phyloP scores from a whole-genome alignment of 176 grass and related monocot species.

The Carex littledalei region DNA sequence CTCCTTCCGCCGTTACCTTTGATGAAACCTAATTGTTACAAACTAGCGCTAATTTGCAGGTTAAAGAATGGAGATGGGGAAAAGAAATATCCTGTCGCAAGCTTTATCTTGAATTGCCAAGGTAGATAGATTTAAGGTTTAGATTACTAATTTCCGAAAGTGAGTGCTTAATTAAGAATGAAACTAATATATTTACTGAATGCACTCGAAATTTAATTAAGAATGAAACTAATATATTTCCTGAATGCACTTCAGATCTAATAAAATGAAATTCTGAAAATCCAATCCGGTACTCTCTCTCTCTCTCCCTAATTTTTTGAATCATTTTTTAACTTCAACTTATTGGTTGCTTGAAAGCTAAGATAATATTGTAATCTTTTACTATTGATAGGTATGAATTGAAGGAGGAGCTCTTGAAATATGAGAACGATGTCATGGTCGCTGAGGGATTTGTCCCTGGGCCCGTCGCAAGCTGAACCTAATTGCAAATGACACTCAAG shows the following conservation, averaged over 20 bases:
- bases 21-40: too few relatives aligned
- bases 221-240: neutral
- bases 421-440: constrained; percentile 50
- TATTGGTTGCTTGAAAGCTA: neutral
- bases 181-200: neutral
- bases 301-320: neutral
- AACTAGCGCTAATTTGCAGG: too few relatives aligned
- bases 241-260: neutral
- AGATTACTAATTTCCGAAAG: neutral
- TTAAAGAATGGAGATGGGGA: too few relatives aligned
- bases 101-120: too few relatives aligned
- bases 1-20: too few relatives aligned
- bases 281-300: constrained; percentile 36
- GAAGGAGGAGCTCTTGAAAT: constrained; percentile 62
- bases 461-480: constrained; percentile 6
- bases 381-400: constrained; percentile 16
- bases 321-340: neutral
- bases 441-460: constrained; percentile 13
- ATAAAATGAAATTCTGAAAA: neutral
- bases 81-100: too few relatives aligned
- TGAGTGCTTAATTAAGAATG: neutral
- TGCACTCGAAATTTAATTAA: neutral
- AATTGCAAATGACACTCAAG: too few relatives aligned
- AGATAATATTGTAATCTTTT: neutral
- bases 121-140: neutral